phyloP scores from a whole-genome alignment of 352 stramenopile genomes.

The Phytophthora tubulina region DNA sequence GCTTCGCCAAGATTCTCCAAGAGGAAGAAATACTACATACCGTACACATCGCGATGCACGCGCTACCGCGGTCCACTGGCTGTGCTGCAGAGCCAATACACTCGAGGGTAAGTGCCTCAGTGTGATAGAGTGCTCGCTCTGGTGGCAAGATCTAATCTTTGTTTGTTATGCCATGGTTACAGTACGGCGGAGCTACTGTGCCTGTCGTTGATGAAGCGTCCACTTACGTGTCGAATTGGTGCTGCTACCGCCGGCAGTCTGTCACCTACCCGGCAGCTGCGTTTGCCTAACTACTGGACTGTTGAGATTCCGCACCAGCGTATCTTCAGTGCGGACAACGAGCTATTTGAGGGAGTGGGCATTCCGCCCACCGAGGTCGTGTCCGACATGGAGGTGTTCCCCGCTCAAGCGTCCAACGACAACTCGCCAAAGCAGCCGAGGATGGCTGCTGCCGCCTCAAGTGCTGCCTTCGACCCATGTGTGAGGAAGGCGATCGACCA shows the following conservation, averaged over 20 bases:
- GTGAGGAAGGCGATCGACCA: constrained; percentile 77
- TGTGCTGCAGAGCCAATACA: constrained; percentile 81
- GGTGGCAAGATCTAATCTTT: not conserved
- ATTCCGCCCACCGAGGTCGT: constrained; percentile 66
- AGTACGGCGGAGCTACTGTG: constrained; percentile 80
- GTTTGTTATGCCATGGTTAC: constrained; percentile 14
- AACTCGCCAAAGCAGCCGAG: constrained; percentile 17
- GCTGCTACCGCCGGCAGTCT: constrained; percentile 66
- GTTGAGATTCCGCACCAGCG: constrained; percentile 82
- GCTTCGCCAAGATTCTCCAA: constrained; percentile 55
- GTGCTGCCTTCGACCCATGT: constrained; percentile 60
- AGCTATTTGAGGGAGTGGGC: constrained; percentile 69
- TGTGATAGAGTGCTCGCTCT: no score
- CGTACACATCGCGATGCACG: constrained; percentile 59
- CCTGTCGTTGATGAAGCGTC: constrained; percentile 71
- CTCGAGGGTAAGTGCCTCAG: constrained; percentile 59
- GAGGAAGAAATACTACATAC: constrained; percentile 70
- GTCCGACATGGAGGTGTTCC: constrained; percentile 35
- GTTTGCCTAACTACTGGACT: constrained; percentile 86
- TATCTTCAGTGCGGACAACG: constrained; percentile 71
- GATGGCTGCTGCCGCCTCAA: constrained; percentile 19
- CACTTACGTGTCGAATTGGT: constrained; percentile 71
- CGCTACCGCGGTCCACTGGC: constrained; percentile 76
- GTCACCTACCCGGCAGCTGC: constrained; percentile 67
- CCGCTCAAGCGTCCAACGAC: constrained; percentile 26